phyloP scores from a whole-genome alignment of 129 eudicot species.

The Logfia minima region DNA sequence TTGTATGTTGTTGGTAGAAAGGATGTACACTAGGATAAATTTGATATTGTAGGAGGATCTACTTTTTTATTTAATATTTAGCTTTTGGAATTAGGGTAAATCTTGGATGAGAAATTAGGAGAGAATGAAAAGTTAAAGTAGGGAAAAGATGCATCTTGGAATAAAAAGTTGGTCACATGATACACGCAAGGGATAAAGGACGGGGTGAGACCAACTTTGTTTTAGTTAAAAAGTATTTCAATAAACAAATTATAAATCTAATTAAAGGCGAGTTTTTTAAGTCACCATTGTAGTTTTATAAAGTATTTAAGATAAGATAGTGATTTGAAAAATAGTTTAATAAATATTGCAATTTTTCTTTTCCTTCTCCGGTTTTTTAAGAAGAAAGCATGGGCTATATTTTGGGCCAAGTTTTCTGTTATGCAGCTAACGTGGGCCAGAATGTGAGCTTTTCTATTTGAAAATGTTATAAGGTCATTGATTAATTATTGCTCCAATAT shows the following conservation, averaged over 20 bases:
- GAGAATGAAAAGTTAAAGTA: slow-evolving; percentile 40
- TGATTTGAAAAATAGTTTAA: too few species aligned
- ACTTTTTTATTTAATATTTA: slow-evolving; percentile 6
- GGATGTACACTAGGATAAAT: too few species aligned
- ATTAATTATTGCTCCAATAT: too few species aligned
- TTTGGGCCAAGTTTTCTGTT: not conserved
- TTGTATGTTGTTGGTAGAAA: not conserved
- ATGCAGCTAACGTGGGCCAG: not conserved
- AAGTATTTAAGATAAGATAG: too few species aligned
- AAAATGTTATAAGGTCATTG: too few species aligned
- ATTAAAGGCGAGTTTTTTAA: not conserved
- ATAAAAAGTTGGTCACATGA: slow-evolving; percentile 39
- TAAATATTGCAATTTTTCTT: too few species aligned
- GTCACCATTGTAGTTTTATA: too few species aligned
- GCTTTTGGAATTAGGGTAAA: slow-evolving; percentile 29
- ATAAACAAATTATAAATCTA: slow-evolving; percentile 16
- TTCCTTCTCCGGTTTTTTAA: too few species aligned
- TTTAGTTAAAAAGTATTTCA: slow-evolving; percentile 19
- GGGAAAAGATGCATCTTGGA: slow-evolving; percentile 39
- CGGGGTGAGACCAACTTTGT: slow-evolving; percentile 22
- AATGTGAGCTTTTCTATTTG: too few species aligned
- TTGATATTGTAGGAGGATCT: too few species aligned
- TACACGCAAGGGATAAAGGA: slow-evolving; percentile 44
- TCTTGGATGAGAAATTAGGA: slow-evolving; percentile 20
- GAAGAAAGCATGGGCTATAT: not conserved